A percentile compares a stretch with the other conserved stretches of the same genome.
phyloP scores from a whole-genome alignment of 331 rosid species.

The Phaseolus coccineus region DNA sequence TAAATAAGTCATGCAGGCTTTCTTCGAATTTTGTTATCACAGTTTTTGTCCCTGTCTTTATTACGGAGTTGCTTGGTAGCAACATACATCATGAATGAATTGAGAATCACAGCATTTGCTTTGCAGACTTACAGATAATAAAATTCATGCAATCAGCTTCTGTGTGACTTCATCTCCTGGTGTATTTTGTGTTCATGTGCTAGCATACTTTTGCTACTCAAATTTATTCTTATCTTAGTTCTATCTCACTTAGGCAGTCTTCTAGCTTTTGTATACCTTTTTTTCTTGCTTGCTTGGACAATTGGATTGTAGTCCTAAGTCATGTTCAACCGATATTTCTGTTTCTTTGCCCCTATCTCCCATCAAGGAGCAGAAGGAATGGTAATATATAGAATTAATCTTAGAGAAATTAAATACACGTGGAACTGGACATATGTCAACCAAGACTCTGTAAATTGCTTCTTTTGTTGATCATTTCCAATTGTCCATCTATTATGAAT shows the following conservation, averaged over 20 bases:
- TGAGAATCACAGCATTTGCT: neutral
- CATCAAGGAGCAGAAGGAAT: neutral
- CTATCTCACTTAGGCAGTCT: neutral
- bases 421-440: neutral
- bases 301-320: neutral
- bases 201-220: constrained; percentile 1
- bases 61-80: constrained; percentile 20
- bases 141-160: neutral
- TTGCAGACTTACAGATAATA: neutral
- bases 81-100: neutral
- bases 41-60: constrained; percentile 15
- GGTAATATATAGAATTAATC: neutral
- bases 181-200: constrained; percentile 18
- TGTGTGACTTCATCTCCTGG: neutral
- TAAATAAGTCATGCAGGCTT: neutral
- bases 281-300: neutral
- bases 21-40: constrained; percentile 24
- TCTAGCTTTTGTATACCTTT: constrained; percentile 1
- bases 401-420: neutral
- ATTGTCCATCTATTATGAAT: neutral
- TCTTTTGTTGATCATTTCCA: constrained; percentile 1
- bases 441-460: constrained; percentile 10
- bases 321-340: neutral
- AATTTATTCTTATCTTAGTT: neutral
- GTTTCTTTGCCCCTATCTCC: neutral